Evolutionary conservation across 805 yeast genomes (phyloP), one percentile per base, ranked within the genome.

Genomic region (Candida ficus): DNA sequence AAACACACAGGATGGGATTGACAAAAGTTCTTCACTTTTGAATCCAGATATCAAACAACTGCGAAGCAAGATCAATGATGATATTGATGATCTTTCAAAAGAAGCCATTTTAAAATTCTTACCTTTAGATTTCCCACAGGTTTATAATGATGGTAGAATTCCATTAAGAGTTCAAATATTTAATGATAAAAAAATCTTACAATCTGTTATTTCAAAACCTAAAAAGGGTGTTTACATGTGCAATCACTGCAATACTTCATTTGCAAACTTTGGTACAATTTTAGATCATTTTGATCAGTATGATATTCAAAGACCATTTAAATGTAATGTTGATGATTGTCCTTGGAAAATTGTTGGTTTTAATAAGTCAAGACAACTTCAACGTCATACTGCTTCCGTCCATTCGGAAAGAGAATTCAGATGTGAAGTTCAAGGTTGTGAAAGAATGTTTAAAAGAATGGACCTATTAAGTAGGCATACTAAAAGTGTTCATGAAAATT

Each of bases 341-440:
- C 70, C 71, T 4, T 70, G 72, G 73, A 56, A 58, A 22, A 47
- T 61, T 12, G 62, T 69, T 20, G 74, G 74, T 2, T 68, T 66
- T 45, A 51, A 54, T 36, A 61, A 57, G 42, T 47, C 55, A 16
- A 52, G 64, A 41, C 71, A 66, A 48, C 49, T 66, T 39, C 50
- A 52, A 25, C 53, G 71, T 5, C 71, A 66, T 44, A 39, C 46
- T 4, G 34, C 36, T 13, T 49, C 57, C 0, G 54, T 56, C 7
- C 61, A 56, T 34, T 52, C 50, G 39, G 45, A 46, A 49, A 60
- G 54, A 57, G 63, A 64, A 16, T 86, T 86, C 54, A 60, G 59
- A 19, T 91, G 99, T 57, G 53, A 63, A 26, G 89, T 96, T 91
- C 58, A 70, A 9, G 83, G 75, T 4, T 91, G 99, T 61, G 73